Base-by-base conservation (phyloP, 192 early-diverging fungal genomes). In the Entrophospora sp. region DNA sequence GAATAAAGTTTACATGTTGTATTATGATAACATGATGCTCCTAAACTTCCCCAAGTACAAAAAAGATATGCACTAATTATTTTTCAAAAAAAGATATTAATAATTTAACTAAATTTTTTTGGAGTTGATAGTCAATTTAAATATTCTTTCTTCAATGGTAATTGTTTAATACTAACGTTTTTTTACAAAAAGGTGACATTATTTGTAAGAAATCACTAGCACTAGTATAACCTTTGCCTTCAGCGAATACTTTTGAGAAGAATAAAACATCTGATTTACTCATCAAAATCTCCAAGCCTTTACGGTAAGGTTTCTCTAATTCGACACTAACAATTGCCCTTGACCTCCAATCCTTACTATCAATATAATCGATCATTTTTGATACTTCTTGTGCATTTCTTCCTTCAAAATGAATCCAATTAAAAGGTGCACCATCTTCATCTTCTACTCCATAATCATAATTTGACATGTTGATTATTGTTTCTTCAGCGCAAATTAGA, bases 401-500 rank as follows among this genome's bases (percentile, higher is more conserved):
- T 5, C 86, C 84, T 67, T 88, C 86, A 68, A 88, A 88, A 67
- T 88, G 86, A 3, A 83, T 74, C 86, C 84, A 88, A 28, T 46
- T 71, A 34, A 79, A 79, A 18, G 73, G 75, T 13, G 71, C n/a
- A n/a, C n/a, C n/a, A n/a, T n/a, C n/a, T n/a, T n/a, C n/a, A n/a
- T n/a, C n/a, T n/a, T n/a, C n/a, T n/a, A n/a, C n/a, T n/a, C n/a
- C n/a, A n/a, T n/a, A 46, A 37, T 68, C 22, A 22, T 31, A n/a
- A 25, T 71, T 70, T 36, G 71, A 64, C 25, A 61, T 31, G 14
- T 25, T 43, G 35, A 67, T 34, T 31, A 27, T n/a, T 53, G n/a
- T n/a, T n/a, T 56, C 40, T 3, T 60, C 63, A 3, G 6, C 22
- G 36, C 66, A 69, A 6, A 52, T 63, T 16, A 24, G 38, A 49